These are phyloP conservation scores for Pachyrhizus erosus DNA, from an alignment of 306 rosid genomes.

Conservation along the genomic window DNA sequence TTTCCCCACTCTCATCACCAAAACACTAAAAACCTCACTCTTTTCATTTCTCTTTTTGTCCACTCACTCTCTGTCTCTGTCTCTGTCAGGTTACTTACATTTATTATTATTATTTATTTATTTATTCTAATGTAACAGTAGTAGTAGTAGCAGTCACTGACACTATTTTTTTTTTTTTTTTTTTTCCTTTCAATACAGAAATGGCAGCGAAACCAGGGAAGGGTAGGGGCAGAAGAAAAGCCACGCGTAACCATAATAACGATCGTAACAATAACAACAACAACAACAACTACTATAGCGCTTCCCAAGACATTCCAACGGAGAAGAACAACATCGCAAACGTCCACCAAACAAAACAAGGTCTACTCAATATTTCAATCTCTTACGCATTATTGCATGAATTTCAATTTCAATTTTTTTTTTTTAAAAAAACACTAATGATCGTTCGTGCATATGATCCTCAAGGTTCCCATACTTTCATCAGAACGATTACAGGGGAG, in stretches of 20 bases:
- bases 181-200: background rate
- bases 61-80: no score
- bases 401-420: background rate
- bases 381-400: background rate
- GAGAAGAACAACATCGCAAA: constrained; percentile 3
- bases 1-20: no score
- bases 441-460: constrained; percentile 60
- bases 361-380: constrained; percentile 26
- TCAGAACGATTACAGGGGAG: constrained; percentile 77
- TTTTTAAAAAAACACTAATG: background rate
- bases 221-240: constrained; percentile 57
- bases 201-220: constrained; percentile 78
- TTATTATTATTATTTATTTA: no score
- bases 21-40: no score
- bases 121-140: no score
- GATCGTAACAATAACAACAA: background rate
- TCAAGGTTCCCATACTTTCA: constrained; percentile 64
- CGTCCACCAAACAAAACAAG: constrained; percentile 53
- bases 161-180: no score
- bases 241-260: constrained; percentile 16
- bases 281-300: background rate
- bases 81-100: no score
- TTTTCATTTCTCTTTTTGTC: no score
- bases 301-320: constrained; percentile 45
- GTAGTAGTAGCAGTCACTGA: no score